A percentile compares a stretch with the other conserved stretches of the same genome.
Conservation (phyloP, 2,329 filamentous ascomycete genomes). For the Lojkania enalia region DNA sequence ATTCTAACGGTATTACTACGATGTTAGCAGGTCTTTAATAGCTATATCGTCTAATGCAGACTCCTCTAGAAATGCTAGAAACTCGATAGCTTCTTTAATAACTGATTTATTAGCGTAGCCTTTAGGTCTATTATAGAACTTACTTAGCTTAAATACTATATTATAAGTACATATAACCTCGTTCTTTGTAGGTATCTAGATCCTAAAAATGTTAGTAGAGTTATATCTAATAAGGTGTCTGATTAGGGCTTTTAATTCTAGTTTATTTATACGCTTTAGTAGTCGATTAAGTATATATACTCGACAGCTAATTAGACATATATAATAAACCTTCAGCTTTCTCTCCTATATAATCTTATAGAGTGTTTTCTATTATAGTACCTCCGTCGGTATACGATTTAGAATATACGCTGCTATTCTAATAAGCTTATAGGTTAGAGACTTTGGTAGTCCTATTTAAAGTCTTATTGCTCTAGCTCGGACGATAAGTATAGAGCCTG, state of each 20-base stretch:
- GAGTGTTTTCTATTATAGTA: slow-evolving; percentile 10
- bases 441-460: slow-evolving; percentile 5
- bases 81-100: neutral
- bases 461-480: slow-evolving; percentile 7
- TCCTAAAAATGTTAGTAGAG: slow-evolving; percentile 15
- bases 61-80: slow-evolving; percentile 4
- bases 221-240: slow-evolving; percentile 16
- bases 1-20: too few species aligned
- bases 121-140: neutral
- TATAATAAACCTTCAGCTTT: slow-evolving; percentile 1
- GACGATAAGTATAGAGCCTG: slow-evolving; percentile 4
- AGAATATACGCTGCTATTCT: slow-evolving; percentile 9
- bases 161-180: slow-evolving; percentile 1
- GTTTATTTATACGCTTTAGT: slow-evolving; percentile 2
- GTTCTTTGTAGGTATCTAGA: slow-evolving; percentile 10
- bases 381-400: slow-evolving; percentile 9
- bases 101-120: slow-evolving; percentile 1
- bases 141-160: slow-evolving; percentile 6
- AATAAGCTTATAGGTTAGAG: slow-evolving; percentile 2
- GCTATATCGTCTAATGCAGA: neutral
- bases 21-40: slow-evolving; percentile 1
- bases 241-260: slow-evolving; percentile 10
- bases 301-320: slow-evolving; percentile 9
- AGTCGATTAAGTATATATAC: slow-evolving; percentile 4
- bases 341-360: slow-evolving; percentile 3